These are phyloP conservation scores for Zarea fungicola DNA, from an alignment of 2,329 filamentous ascomycete species.

Conservation along the genomic window DNA sequence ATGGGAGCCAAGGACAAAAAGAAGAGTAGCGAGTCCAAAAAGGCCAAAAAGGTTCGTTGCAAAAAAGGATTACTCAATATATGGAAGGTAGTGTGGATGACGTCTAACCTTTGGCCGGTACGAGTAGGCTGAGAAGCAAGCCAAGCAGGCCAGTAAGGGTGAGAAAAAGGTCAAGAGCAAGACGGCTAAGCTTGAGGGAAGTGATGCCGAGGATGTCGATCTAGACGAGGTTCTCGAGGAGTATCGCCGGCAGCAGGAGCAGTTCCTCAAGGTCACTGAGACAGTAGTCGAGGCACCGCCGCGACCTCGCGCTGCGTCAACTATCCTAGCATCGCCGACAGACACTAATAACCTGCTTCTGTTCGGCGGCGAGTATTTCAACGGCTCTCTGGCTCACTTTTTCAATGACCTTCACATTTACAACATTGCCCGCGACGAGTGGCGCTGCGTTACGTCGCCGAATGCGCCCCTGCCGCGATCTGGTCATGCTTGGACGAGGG, in stretches of 20 bases:
- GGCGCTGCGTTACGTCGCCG: slow-evolving; percentile 83
- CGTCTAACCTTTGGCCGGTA: slow-evolving; percentile 11
- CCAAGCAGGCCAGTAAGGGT: slow-evolving; percentile 82
- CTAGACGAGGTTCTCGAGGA: slow-evolving; percentile 89
- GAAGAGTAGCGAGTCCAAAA: slow-evolving; percentile 43
- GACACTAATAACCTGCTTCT: slow-evolving; percentile 85
- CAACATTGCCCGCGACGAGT: slow-evolving; percentile 80
- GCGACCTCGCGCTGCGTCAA: slow-evolving; percentile 70
- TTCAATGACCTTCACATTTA: slow-evolving; percentile 64
- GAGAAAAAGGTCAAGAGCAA: slow-evolving; percentile 78
- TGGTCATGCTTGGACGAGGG: slow-evolving; percentile 91
- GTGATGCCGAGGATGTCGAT: slow-evolving; percentile 87
- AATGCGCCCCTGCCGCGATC: slow-evolving; percentile 87
- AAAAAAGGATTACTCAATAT: background rate
- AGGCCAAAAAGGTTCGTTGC: slow-evolving; percentile 41
- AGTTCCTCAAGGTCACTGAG: slow-evolving; percentile 92
- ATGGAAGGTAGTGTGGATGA: background rate
- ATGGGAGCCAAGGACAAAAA: slow-evolving; percentile 46
- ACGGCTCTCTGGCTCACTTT: slow-evolving; percentile 76
- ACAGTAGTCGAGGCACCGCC: slow-evolving; percentile 65
- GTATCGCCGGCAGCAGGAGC: slow-evolving; percentile 88
- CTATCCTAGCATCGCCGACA: slow-evolving; percentile 76
- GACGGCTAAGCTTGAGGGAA: slow-evolving; percentile 67
- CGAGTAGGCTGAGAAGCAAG: slow-evolving; percentile 54
- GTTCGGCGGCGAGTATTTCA: slow-evolving; percentile 94